Base-by-base conservation (phyloP, 148 eudicot genomes). In the Rhododendron kiyosumense region DNA sequence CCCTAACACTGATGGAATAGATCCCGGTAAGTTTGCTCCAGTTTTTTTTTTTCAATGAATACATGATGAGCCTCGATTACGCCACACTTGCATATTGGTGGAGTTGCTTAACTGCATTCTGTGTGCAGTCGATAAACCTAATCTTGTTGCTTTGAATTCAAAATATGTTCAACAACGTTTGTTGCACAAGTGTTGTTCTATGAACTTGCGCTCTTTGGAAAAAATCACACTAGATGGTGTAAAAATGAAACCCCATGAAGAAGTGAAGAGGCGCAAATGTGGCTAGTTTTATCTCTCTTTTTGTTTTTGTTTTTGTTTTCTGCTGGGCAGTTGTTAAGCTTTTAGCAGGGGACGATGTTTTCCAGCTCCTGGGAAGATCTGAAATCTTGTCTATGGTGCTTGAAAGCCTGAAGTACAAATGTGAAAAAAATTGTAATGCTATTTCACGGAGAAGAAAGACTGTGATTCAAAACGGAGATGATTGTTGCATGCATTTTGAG, bases 1-100 rank as follows among this genome's bases (percentile, higher is more conserved):
- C 80, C 99, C 99, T 51, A 96, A 96, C 85, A 96, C 99, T 24
- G 99, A 96, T 91, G 99, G 99, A 76, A 94, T 96, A 73, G 98
- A 96, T 92, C 99, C 99, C 59, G 97, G 99, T 95, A 86, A 87
- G 94, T 89, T 49, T 48, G 71, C 32, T 73, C 51, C 78, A 20
- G 12, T 61, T 0, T 71, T 73, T 24, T 73, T 24, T 74, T 51
- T 18, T 18, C 5, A 2, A 32, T n/a, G n/a, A 73, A 36, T 48
- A 7, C 45, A 4, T 48, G 11, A 84, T 30, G 67, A 26, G 24
- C 28, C 48, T 71, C 13, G 34, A 30, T 83, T 36, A 48, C 4
- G 85, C 26, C 52, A 30, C 7, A 20, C 46, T 46, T 18, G 63
- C 41, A 7, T 61, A n/a, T n/a, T 41, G 18, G 51, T 61, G 43